A percentile compares a stretch with the other conserved stretches of the same genome.
phyloP scores from a whole-genome alignment of 371 early-diverging fungal genomes.

The Saksenaea oblongispora region DNA sequence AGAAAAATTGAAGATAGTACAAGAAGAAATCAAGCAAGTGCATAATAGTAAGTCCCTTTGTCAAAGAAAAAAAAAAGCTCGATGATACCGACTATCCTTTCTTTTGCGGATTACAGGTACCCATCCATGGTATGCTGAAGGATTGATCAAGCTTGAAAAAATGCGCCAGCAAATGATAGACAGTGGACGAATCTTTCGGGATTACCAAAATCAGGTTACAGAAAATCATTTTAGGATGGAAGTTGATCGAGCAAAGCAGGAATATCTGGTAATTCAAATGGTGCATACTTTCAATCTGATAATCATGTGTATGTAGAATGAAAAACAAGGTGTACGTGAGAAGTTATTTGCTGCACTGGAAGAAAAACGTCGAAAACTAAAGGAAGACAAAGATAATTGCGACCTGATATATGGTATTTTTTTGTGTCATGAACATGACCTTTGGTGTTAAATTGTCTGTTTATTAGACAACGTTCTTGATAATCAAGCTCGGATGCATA shows the following conservation, averaged over 20 bases:
- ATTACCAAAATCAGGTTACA: conserved; percentile 72
- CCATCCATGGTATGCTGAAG: conserved; percentile 69
- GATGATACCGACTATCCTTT: not conserved
- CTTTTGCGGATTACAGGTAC: conserved; percentile 47
- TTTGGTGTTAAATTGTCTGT: conserved; percentile 16
- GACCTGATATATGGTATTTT: conserved; percentile 65
- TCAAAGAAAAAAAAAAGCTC: not conserved
- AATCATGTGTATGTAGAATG: conserved; percentile 38
- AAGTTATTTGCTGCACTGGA: conserved; percentile 75
- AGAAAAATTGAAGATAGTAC: conserved; percentile 28
- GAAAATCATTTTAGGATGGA: conserved; percentile 62
- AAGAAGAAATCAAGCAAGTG: conserved; percentile 31
- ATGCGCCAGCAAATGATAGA: conserved; percentile 57
- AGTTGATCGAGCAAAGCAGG: conserved; percentile 59
- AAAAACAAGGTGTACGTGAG: conserved; percentile 71
- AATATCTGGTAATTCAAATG: conserved; percentile 44
- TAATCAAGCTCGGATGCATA: conserved; percentile 35
- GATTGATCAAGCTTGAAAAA: conserved; percentile 56
- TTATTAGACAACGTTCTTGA: conserved; percentile 46
- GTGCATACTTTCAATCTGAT: not conserved
- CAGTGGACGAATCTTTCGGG: conserved; percentile 60
- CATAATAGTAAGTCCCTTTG: conserved; percentile 22
- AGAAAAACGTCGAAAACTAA: conserved; percentile 72
- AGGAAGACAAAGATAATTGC: conserved; percentile 84
- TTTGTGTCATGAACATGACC: not conserved